Percentiles rank a stretch among this genome's conserved stretches.
phyloP scores from a whole-genome alignment of 1,284 basidiomycete genomes.

The Xerocomus cyaneibrunnescens region DNA sequence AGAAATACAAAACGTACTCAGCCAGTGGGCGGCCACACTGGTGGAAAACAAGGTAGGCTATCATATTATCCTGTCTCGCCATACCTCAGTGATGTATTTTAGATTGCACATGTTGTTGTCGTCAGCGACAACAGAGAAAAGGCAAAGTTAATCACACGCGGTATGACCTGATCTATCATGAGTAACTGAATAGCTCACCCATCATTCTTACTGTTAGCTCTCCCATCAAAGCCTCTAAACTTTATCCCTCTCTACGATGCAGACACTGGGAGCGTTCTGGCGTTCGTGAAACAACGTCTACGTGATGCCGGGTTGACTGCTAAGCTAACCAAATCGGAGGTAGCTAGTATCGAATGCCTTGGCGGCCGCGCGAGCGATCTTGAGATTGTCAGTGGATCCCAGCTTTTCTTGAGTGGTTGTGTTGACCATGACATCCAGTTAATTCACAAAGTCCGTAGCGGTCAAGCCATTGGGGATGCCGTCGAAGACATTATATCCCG shows the following conservation, averaged over 20 bases:
- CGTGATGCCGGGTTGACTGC: conserved; percentile 54
- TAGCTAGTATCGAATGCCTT: conserved; percentile 62
- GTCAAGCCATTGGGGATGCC: conserved; percentile 73
- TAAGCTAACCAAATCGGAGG: conserved; percentile 54
- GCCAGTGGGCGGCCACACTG: conserved; percentile 84
- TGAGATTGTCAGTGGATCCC: conserved; percentile 58
- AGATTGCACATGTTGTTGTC: conserved; percentile 91
- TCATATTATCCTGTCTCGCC: neutral
- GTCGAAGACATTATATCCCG: conserved; percentile 86
- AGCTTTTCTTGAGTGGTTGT: neutral
- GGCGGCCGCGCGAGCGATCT: conserved; percentile 89
- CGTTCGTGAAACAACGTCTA: conserved; percentile 82
- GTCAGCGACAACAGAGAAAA: conserved; percentile 90
- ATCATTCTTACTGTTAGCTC: conserved; percentile 46
- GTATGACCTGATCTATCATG: conserved; percentile 35
- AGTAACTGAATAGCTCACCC: neutral
- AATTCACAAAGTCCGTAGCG: conserved; percentile 81
- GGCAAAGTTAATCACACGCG: conserved; percentile 79
- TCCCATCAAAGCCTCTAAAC: conserved; percentile 85
- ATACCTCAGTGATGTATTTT: neutral
- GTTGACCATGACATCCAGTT: conserved; percentile 47
- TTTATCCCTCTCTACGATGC: conserved; percentile 82
- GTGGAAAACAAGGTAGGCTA: conserved; percentile 69
- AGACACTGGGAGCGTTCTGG: conserved; percentile 75
- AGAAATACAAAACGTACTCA: conserved; percentile 74